Evolutionary conservation across 2,329 filamentous ascomycete genomes (phyloP).

Genomic region (Fusarium austroafricanum): DNA sequence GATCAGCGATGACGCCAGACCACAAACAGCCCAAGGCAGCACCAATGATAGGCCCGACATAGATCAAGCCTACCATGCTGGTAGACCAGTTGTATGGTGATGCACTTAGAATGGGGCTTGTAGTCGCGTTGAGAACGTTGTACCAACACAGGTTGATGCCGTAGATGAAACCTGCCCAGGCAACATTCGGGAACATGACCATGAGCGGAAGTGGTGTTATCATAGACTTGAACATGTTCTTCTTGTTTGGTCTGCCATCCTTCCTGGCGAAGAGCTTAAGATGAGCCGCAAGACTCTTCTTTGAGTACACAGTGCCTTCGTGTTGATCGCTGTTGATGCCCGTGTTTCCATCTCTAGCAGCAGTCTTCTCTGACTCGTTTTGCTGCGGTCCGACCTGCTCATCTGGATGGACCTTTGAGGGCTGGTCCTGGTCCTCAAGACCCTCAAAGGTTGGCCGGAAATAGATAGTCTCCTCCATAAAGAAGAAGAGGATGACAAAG

Average conservation of each 20-base stretch:
- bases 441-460: neutral
- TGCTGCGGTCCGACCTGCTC: neutral
- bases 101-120: neutral
- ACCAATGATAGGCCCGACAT: neutral
- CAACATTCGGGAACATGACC: neutral
- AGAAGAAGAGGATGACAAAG: neutral
- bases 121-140: neutral
- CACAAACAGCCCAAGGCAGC: neutral
- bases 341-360: neutral
- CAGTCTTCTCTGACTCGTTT: neutral
- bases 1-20: neutral
- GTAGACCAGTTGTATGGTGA: neutral
- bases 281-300: neutral
- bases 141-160: conserved; percentile 2
- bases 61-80: neutral
- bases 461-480: conserved; percentile 1
- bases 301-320: neutral
- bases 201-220: neutral
- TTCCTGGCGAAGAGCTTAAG: neutral
- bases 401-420: neutral
- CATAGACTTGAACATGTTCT: conserved; percentile 4
- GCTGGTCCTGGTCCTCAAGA: neutral
- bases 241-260: neutral
- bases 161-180: conserved; percentile 1
- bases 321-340: neutral